Percentiles rank a stretch among this genome's conserved stretches.
These are phyloP conservation scores for Ophiocordyceps robertsii DNA, from an alignment of 2,329 filamentous ascomycete species.

Conservation along the genomic window DNA sequence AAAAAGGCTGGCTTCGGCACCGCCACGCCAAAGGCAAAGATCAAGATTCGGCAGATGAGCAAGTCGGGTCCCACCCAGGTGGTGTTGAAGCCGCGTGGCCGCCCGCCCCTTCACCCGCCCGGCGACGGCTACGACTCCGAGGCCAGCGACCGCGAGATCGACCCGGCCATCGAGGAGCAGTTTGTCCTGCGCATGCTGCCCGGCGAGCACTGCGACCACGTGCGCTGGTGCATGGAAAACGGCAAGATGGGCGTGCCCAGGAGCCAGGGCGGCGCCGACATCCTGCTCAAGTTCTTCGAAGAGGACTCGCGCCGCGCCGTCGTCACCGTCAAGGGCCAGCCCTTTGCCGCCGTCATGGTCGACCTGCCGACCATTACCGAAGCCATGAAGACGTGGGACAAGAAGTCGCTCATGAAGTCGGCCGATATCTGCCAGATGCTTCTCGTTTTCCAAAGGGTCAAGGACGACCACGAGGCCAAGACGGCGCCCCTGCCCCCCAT, in stretches of 20 bases:
- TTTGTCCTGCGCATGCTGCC: constrained; percentile 82
- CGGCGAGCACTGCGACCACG: constrained; percentile 72
- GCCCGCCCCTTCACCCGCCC: constrained; percentile 52
- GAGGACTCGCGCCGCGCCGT: constrained; percentile 60
- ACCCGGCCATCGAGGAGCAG: constrained; percentile 81
- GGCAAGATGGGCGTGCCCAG: constrained; percentile 58
- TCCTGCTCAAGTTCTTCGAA: constrained; percentile 70
- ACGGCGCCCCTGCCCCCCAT: constrained; percentile 57
- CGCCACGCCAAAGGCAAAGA: constrained; percentile 26
- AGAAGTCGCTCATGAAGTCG: constrained; percentile 76
- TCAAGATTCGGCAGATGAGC: constrained; percentile 34
- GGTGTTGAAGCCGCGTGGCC: constrained; percentile 50
- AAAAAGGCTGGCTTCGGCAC: no score
- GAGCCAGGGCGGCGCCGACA: constrained; percentile 56
- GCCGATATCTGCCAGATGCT: constrained; percentile 86
- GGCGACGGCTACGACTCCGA: constrained; percentile 96
- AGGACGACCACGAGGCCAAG: constrained; percentile 51
- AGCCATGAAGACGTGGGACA: constrained; percentile 88
- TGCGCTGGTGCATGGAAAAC: constrained; percentile 63
- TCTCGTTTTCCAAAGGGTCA: constrained; percentile 57
- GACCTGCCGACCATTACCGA: constrained; percentile 81
- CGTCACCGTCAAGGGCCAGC: constrained; percentile 53
- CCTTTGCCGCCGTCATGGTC: constrained; percentile 67
- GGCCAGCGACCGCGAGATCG: constrained; percentile 75
- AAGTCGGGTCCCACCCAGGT: constrained; percentile 23